Base-by-base conservation (phyloP, 1,284 basidiomycete species). In the Microbotryum scabiosae region DNA sequence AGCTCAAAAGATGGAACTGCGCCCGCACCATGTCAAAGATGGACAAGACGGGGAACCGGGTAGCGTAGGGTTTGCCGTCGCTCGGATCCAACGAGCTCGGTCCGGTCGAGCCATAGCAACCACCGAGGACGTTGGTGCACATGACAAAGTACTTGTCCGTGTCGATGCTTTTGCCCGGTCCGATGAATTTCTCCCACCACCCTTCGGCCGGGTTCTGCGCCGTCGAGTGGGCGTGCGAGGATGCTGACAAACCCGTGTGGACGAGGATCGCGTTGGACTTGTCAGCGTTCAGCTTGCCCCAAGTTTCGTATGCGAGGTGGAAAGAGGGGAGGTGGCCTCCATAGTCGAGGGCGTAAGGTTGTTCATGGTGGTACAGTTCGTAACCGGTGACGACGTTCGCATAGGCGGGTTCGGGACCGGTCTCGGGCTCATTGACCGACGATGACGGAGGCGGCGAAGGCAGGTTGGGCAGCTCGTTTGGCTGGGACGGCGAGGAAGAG, bases 141-240 rank as follows among this genome's bases (percentile, higher is more conserved):
- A 98, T 85, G 73, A 98, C 80, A 76, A 89, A 97, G 79, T 88
- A 97, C 56, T 85, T 82, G 73, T 92, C 81, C 4, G 94, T 97
- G 78, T 99, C 96, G 43, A 99, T 80, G 4, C 92, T 84, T 72
- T 87, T 89, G 61, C 90, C 90, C 2, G 93, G 92, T 0, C 96
- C 94, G 64, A 99, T 91, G 76, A 97, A 99, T 70, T 88, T 87
- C 76, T 98, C 88, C 94, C 94, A 98, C 96, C 94, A 99, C 6
- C 96, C 94, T 25, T 85, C 82, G 0, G 88, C 78, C 0, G 89
- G 84, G 68, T 96, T 97, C 14, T 81, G 76, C 2, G 80, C 74
- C 0, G 88, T 88, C 14, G 87, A 87, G 0, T 92, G 92, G 1
- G 96, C 94, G 77, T 99, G 94, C 0, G 91, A 96, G 2, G 89